Conservation (phyloP, 2,329 filamentous ascomycete species). For the Eutypella sp. region DNA sequence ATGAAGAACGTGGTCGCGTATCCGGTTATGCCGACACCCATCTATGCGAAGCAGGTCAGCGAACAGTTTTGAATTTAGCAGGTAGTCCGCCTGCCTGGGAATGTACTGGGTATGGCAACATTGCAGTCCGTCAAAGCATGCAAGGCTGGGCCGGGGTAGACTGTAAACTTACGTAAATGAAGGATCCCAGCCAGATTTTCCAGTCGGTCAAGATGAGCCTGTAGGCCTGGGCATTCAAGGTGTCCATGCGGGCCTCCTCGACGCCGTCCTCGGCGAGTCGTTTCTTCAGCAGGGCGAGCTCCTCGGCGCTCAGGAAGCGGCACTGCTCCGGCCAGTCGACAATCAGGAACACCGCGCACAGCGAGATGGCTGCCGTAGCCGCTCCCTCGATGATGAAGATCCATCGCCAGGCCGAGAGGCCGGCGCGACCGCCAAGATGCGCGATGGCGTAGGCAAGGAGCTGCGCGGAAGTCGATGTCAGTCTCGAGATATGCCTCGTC, state of each 20-base stretch:
- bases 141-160: too few species aligned
- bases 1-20: constrained; percentile 35
- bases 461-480: constrained; percentile 15
- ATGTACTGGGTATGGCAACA: too few species aligned
- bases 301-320: constrained; percentile 37
- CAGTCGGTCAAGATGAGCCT: constrained; percentile 30
- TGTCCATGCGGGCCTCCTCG: constrained; percentile 23
- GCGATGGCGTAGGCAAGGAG: constrained; percentile 45
- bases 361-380: constrained; percentile 27
- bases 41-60: too few species aligned
- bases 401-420: constrained; percentile 45
- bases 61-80: too few species aligned
- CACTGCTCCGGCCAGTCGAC: constrained; percentile 46
- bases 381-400: constrained; percentile 38
- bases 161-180: constrained; percentile 11
- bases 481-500: too few species aligned
- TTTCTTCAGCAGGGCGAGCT: constrained; percentile 30
- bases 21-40: constrained; percentile 26
- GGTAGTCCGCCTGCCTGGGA: too few species aligned
- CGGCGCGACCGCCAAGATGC: constrained; percentile 36
- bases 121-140: too few species aligned
- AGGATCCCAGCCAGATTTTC: constrained; percentile 35
- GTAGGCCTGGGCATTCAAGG: constrained; percentile 23
- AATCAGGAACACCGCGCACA: constrained; percentile 37
- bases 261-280: constrained; percentile 27